Base-by-base conservation (phyloP, 2,329 filamentous ascomycete species). In the Fusarium neocosmosporiellum region DNA sequence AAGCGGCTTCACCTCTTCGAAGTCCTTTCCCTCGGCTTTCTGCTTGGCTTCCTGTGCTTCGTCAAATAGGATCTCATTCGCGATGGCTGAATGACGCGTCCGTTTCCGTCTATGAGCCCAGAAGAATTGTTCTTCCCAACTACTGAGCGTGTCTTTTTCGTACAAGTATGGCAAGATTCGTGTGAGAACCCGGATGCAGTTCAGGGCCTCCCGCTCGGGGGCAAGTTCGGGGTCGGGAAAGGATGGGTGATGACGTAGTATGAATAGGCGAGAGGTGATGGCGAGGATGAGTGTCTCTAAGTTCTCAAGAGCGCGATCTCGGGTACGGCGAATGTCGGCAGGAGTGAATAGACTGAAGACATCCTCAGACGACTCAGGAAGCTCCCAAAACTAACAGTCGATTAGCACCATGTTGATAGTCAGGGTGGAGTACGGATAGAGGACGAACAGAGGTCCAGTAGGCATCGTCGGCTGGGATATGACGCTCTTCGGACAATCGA, bases 281-380 rank as follows among this genome's bases (percentile, higher is more conserved):
- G 93, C 94, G 46, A 96, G 88, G 73, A 98, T 89, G 43, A 98
- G 88, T 8, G 95, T 98, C 84, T 98, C 95, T 72, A 98, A 88
- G 80, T 98, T 98, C 80, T 93, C 92, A 70, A 97, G 86, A 55
- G 95, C 93, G 77, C 90, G 88, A 82, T 98, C 96, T 80, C 95
- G 91, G 53, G 94, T 95, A 75, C 95, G 91, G 70, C 95, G 93
- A 72, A 98, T 96, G 81, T 97, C 94, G 66, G 92, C 91, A 7
- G 95, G 91, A 39, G 95, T 95, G 84, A 98, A 98, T 69, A 98
- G 90, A 80, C 94, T 97, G 86, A 98, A 98, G 79, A 99, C 92
- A 86, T 99, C 96, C 81, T 98, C 96, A 60, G 94, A 91, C 16
- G 95, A 95, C 83, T 98, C 96, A 71, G 96, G 96, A 48, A 99